phyloP scores from a whole-genome alignment of 345 rosid genomes.

The Psidium friedrichsthalianum region DNA sequence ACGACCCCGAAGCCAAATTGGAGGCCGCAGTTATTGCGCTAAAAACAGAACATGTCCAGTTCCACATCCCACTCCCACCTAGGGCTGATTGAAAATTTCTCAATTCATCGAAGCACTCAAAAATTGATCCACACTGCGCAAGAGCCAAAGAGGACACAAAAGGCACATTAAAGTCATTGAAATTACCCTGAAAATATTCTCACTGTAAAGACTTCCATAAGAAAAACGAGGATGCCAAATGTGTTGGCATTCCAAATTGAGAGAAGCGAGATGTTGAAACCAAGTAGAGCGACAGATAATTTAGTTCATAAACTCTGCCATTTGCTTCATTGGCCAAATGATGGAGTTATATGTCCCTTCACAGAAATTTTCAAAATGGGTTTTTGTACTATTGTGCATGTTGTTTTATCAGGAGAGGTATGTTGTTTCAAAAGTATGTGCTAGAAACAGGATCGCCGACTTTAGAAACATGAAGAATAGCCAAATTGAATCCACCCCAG shows the following conservation, averaged over 20 bases:
- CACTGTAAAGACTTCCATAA: not conserved
- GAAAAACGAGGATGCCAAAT: not conserved
- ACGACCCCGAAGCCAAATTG: constrained; percentile 93
- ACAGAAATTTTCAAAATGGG: not conserved
- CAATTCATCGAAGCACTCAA: constrained; percentile 90
- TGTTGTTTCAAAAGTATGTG: not conserved
- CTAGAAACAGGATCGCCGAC: not conserved
- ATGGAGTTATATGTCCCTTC: not conserved
- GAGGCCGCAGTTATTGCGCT: constrained; percentile 96
- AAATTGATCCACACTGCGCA: constrained; percentile 85
- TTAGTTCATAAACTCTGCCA: not conserved
- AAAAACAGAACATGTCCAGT: constrained; percentile 93
- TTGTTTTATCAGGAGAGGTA: not conserved
- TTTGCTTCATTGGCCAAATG: not conserved
- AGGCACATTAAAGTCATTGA: not conserved
- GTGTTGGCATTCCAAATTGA: not conserved
- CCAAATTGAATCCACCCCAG: not conserved
- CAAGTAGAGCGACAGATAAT: not conserved
- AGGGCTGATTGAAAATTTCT: constrained; percentile 76
- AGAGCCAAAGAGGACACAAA: not conserved
- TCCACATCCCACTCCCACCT: constrained; percentile 93
- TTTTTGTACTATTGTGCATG: not conserved
- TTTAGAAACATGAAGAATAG: not conserved
- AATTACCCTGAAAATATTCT: not conserved
- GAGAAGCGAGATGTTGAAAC: not conserved